A percentile compares a stretch with the other conserved stretches of the same genome.
phyloP scores from a whole-genome alignment of 1,284 basidiomycete genomes.

The Rhodotorula sp. region DNA sequence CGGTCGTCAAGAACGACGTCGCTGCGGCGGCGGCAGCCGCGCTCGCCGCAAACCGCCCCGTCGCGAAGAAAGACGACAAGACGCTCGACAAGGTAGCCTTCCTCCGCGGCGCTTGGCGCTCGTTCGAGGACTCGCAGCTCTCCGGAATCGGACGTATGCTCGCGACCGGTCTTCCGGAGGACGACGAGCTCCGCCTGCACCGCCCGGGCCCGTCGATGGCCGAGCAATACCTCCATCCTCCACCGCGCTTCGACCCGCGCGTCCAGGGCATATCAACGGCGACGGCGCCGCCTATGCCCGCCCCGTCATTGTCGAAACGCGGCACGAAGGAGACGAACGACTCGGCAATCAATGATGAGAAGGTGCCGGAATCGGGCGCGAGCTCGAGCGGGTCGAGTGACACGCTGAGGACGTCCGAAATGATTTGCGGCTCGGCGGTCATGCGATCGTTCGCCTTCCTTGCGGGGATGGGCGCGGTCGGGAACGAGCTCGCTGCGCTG shows the following conservation, averaged over 20 bases:
- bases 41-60: neutral
- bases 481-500: slow-evolving; percentile 44
- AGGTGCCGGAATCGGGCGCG: neutral
- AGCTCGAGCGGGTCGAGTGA: neutral
- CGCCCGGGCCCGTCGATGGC: slow-evolving; percentile 8
- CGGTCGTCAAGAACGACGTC: neutral
- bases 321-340: neutral
- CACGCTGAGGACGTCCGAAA: neutral
- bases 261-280: neutral
- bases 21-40: neutral
- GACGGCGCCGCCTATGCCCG: neutral
- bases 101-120: slow-evolving; percentile 8
- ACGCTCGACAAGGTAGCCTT: slow-evolving; percentile 13
- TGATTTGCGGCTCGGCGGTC: slow-evolving; percentile 29
- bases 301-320: too few relatives aligned
- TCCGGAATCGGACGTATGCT: slow-evolving; percentile 3
- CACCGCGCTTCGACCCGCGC: neutral
- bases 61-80: neutral
- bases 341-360: neutral
- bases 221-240: slow-evolving; percentile 3
- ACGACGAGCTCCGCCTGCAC: slow-evolving; percentile 18
- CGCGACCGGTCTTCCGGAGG: neutral
- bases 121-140: slow-evolving; percentile 17
- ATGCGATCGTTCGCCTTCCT: slow-evolving; percentile 49
- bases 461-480: slow-evolving; percentile 45